Base-by-base conservation (phyloP, 2,329 filamentous ascomycete genomes). In the Fusarium sp. region DNA sequence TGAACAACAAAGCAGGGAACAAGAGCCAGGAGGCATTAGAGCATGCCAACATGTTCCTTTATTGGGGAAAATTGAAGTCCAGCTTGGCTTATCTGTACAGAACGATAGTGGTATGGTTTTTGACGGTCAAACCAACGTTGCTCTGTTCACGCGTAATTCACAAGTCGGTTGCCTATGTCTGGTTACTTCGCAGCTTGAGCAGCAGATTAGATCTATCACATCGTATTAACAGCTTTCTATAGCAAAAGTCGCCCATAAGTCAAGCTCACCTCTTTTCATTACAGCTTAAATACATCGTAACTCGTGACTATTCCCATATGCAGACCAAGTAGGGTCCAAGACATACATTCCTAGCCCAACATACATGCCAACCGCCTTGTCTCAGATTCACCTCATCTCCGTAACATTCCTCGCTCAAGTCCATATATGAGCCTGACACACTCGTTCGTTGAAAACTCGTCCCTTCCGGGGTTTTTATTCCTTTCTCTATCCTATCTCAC, bases 401-500 rank as follows among this genome's bases (percentile, higher is more conserved):
- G 20, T 42, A 38, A 19, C 65, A 65, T 68, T 65, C 65, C 65
- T 64, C 49, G 21, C 24, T 14, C 36, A 10, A 54, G 19, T 36
- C 43, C 17, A 34, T 51, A 65, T 66, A 67, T 32, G 39, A 51
- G 38, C 39, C 43, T 49, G 42, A 42, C 43, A 32, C 60, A 50
- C 36, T 55, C 20, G 23, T 44, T 61, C 65, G 52, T 68, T 65
- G 65, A 65, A 67, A 65, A 36, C 45, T 49, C 55, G 42, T 56
- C 43, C 56, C 65, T 59, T 42, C 38, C 30, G 40, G 60, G 50
- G 26, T 53, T 52, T 67, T 51, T 65, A 67, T 67, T 67, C 65
- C 65, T 61, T 67, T 54, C 54, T 50, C 39, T 67, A 56, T 65
- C 45, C 47, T 67, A 67, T 58, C 43, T 56, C 68, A 68, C 65